Base-by-base conservation (phyloP, 441 rosid species). In the Gossypium davidsonii region DNA sequence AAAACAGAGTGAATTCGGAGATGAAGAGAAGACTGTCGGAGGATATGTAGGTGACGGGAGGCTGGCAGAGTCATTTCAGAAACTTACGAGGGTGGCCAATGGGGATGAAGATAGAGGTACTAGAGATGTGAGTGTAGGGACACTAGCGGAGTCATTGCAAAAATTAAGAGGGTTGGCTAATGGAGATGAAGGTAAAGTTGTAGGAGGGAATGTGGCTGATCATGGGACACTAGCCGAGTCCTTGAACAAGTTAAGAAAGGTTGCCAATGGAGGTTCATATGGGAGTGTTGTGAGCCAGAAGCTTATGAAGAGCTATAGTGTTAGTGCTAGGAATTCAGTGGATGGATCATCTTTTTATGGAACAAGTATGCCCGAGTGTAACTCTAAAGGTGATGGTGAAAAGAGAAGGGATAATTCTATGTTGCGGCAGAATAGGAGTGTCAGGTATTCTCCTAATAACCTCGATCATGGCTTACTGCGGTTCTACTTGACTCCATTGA, bases 401-500 rank as follows among this genome's bases (percentile, higher is more conserved):
- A 81, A 74, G 76, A 78, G 74, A 63, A 81, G 81, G 70, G 86
- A 85, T 59, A 78, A 79, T 46, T 49, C 64, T 71, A 34, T 66
- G 71, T 46, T 73, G 79, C 78, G 56, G 56, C 73, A 75, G 75
- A 78, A 76, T 58, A 68, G 80, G 61, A 75, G 73, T 60, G 64
- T 73, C 49, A 73, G 73, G 3, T 72, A 61, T 60, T 74, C 77
- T 25, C 80, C 82, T 3, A 83, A 77, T 73, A 84, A 80, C 73
- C 69, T 79, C 39, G 89, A 88, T 28, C 84, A 82, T 3, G 85
- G 85, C 18, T 62, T 85, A 31, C 80, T 84, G 39, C 77, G 87
- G 62, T 89, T 85, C 72, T 83, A 87, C 76, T 74, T 85, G 86
- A 87, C 89, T 2, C 93, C 93, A 4, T 73, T 60, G 70, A 84